Percentiles rank a stretch among this genome's conserved stretches.
These are phyloP conservation scores for Fusarium sterilihyphosum DNA, from an alignment of 2,329 filamentous ascomycete species.

Conservation along the genomic window DNA sequence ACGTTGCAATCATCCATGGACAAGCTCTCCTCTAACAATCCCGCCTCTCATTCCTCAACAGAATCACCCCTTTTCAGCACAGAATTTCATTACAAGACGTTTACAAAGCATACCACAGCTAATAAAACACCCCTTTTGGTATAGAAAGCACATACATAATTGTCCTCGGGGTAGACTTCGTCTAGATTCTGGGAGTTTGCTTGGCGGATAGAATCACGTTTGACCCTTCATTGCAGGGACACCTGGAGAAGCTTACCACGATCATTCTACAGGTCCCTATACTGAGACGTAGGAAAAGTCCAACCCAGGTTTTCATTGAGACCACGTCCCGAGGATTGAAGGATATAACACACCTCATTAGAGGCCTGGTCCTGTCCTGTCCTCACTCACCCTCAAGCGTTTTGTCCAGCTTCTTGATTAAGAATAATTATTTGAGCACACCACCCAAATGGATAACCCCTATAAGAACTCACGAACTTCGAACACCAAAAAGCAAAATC, in stretches of 20 bases:
- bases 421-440: not conserved
- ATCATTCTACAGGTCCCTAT: not conserved
- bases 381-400: not conserved
- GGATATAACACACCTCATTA: slow-evolving; percentile 7
- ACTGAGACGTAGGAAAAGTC: not conserved
- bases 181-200: not conserved
- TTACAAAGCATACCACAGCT: not conserved
- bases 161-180: not conserved
- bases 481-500: slow-evolving; percentile 5
- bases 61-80: not conserved
- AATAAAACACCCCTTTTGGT: not conserved
- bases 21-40: not conserved
- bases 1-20: not conserved
- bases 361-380: not conserved
- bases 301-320: not conserved
- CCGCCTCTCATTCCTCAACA: not conserved
- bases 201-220: not conserved
- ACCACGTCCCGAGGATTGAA: not conserved
- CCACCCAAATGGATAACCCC: not conserved
- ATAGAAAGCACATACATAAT: not conserved
- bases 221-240: not conserved
- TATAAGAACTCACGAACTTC: not conserved
- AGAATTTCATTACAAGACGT: not conserved
- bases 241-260: not conserved
- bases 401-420: not conserved